Percentiles rank a stretch among this genome's conserved stretches.
Conservation (phyloP, 768 basidiomycete genomes). For the Hygrophorus russula region DNA sequence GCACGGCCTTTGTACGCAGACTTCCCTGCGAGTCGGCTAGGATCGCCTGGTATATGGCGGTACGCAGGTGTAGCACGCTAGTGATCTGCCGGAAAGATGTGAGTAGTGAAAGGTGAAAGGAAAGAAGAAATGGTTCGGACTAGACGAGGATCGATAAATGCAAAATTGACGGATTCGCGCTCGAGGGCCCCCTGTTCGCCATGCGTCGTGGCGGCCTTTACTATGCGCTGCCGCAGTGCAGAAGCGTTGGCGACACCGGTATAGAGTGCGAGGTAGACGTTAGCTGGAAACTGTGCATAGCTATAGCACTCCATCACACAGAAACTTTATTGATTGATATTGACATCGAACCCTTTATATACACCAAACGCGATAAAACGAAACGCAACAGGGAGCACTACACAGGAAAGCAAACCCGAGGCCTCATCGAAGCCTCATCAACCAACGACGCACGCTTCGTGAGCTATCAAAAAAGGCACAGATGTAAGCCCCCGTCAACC, state of each 20-base stretch:
- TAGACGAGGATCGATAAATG: constrained; percentile 78
- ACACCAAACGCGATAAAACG: too few relatives aligned
- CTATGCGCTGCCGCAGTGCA: constrained; percentile 50
- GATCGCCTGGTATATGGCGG: constrained; percentile 76
- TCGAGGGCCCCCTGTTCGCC: constrained; percentile 56
- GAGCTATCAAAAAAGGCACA: too few relatives aligned
- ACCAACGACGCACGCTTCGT: too few relatives aligned
- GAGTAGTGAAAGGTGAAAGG: constrained; percentile 1
- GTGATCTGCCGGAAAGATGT: constrained; percentile 48
- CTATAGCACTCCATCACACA: constrained; percentile 41
- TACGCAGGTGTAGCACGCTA: constrained; percentile 70
- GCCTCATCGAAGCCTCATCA: background rate
- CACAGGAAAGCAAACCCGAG: background rate
- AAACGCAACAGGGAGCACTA: too few relatives aligned
- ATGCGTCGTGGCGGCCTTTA: constrained; percentile 51
- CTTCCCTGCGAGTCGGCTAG: constrained; percentile 47
- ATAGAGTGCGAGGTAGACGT: constrained; percentile 58
- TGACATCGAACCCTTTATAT: too few relatives aligned
- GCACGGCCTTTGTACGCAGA: constrained; percentile 76
- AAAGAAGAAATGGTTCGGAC: constrained; percentile 30
- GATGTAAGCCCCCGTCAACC: too few relatives aligned
- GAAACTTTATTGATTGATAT: too few relatives aligned
- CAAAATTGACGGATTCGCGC: constrained; percentile 76
- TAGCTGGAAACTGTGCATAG: constrained; percentile 40
- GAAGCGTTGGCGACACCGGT: constrained; percentile 52